Evolutionary conservation across 2,329 filamentous ascomycete genomes (phyloP).

Genomic region (Verruconis gallopava): DNA sequence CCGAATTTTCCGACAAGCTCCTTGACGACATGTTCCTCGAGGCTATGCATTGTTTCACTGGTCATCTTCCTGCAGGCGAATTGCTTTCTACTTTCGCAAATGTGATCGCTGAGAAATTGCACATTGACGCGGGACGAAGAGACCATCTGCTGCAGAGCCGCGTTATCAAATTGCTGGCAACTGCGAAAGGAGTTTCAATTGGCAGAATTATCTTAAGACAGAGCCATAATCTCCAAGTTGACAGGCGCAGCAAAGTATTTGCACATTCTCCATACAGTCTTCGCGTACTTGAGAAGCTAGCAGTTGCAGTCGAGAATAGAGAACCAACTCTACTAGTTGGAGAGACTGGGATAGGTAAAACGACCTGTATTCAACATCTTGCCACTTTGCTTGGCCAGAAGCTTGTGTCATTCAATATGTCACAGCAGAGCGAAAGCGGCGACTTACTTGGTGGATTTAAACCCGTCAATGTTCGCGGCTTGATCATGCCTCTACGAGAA

Average conservation of each 20-base stretch:
- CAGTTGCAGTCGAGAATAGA: slow-evolving; percentile 65
- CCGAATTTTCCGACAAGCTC: slow-evolving; percentile 54
- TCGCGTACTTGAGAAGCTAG: slow-evolving; percentile 75
- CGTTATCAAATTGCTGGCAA: slow-evolving; percentile 41
- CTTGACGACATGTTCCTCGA: slow-evolving; percentile 86
- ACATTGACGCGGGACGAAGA: slow-evolving; percentile 68
- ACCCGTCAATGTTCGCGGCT: slow-evolving; percentile 76
- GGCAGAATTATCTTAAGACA: slow-evolving; percentile 2
- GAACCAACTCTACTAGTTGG: slow-evolving; percentile 93
- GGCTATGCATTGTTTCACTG: slow-evolving; percentile 82
- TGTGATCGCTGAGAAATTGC: slow-evolving; percentile 73
- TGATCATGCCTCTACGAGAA: slow-evolving; percentile 82
- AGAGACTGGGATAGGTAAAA: slow-evolving; percentile 97
- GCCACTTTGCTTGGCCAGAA: slow-evolving; percentile 74
- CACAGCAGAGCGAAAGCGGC: slow-evolving; percentile 94
- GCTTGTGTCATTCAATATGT: slow-evolving; percentile 86
- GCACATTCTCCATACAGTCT: slow-evolving; percentile 80
- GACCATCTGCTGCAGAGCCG: slow-evolving; percentile 65
- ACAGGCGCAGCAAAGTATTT: slow-evolving; percentile 42
- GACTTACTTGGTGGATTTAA: slow-evolving; percentile 95
- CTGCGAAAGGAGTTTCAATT: slow-evolving; percentile 3
- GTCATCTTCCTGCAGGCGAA: slow-evolving; percentile 56
- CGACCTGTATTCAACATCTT: slow-evolving; percentile 86
- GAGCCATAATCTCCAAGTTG: background rate
- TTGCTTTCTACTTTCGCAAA: slow-evolving; percentile 48